A percentile compares a stretch with the other conserved stretches of the same genome.
These are phyloP conservation scores for Torrubiella hemipterigena DNA, from an alignment of 2,329 filamentous ascomycete genomes.

Conservation along the genomic window DNA sequence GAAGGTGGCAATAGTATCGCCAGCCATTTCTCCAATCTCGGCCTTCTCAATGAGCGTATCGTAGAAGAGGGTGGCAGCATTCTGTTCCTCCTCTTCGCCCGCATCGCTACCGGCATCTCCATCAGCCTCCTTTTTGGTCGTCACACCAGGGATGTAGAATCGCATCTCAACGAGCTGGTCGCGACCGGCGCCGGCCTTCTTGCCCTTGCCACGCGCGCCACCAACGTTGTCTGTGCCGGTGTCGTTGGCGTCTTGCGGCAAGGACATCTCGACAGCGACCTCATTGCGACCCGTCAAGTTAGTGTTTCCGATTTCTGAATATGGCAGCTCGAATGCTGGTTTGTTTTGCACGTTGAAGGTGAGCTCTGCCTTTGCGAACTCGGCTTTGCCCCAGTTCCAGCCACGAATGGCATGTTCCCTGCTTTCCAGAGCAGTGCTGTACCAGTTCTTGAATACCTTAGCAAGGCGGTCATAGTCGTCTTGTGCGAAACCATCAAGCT, in stretches of 20 bases:
- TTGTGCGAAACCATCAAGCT: constrained; percentile 88
- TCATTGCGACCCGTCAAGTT: constrained; percentile 97
- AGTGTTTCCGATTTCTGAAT: constrained; percentile 94
- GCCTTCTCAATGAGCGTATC: constrained; percentile 97
- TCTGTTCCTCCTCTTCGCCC: constrained; percentile 68
- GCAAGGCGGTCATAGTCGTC: constrained; percentile 86
- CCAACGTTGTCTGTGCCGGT: constrained; percentile 65
- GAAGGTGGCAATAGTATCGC: constrained; percentile 95
- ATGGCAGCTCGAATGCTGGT: constrained; percentile 92
- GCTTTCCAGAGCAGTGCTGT: constrained; percentile 82
- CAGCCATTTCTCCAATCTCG: constrained; percentile 97
- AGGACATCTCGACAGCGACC: constrained; percentile 86
- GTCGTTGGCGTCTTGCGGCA: constrained; percentile 59
- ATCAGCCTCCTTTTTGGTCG: constrained; percentile 57
- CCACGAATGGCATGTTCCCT: constrained; percentile 90
- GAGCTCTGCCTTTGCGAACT: constrained; percentile 90
- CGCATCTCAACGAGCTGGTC: constrained; percentile 98
- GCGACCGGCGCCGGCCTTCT: constrained; percentile 76
- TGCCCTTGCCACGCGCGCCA: constrained; percentile 64
- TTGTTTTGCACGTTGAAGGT: constrained; percentile 95
- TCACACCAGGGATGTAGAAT: constrained; percentile 92
- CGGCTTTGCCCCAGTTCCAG: constrained; percentile 99
- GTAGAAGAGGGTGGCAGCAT: constrained; percentile 94
- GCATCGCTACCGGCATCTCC: constrained; percentile 59
- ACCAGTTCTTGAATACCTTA: constrained; percentile 97